These are phyloP conservation scores for Globisporangium middletonii DNA, from an alignment of 352 stramenopile species.

Conservation along the genomic window DNA sequence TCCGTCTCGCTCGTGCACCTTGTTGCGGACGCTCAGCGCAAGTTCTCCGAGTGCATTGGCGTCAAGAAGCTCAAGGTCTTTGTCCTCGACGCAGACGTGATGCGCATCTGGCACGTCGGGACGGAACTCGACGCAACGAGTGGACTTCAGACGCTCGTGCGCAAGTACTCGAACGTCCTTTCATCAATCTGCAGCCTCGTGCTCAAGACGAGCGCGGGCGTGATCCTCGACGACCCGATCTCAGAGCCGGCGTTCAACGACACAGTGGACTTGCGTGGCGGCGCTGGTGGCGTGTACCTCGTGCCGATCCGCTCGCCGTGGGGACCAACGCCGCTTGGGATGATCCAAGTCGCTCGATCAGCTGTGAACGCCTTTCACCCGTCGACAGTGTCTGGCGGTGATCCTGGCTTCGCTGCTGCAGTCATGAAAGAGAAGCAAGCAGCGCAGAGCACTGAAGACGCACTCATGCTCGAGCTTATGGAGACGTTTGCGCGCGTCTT, in stretches of 20 bases:
- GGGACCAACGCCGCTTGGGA: conserved; percentile 37
- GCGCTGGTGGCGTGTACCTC: conserved; percentile 52
- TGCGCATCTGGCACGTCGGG: conserved; percentile 53
- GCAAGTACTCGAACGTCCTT: conserved; percentile 52
- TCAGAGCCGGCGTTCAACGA: conserved; percentile 62
- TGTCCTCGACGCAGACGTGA: conserved; percentile 40
- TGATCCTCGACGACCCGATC: conserved; percentile 36
- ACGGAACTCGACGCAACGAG: conserved; percentile 13
- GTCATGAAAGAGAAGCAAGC: conserved; percentile 31
- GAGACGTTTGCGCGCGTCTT: conserved; percentile 49
- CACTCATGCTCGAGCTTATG: conserved; percentile 48
- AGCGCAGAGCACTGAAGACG: conserved; percentile 44
- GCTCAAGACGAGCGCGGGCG: conserved; percentile 13
- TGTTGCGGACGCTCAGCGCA: conserved; percentile 42
- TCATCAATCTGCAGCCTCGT: conserved; percentile 54
- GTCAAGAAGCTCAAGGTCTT: conserved; percentile 68
- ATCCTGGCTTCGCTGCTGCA: conserved; percentile 9
- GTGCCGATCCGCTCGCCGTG: conserved; percentile 49
- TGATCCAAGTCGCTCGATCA: conserved; percentile 60
- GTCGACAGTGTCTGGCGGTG: background rate
- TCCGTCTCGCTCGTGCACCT: conserved; percentile 38
- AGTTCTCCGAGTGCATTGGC: conserved; percentile 49
- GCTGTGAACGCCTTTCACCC: conserved; percentile 16
- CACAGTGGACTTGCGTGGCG: conserved; percentile 56
- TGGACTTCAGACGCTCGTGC: conserved; percentile 22